phyloP scores from a whole-genome alignment of 164 flowering plant genomes.

The Nelumbo lutea region DNA sequence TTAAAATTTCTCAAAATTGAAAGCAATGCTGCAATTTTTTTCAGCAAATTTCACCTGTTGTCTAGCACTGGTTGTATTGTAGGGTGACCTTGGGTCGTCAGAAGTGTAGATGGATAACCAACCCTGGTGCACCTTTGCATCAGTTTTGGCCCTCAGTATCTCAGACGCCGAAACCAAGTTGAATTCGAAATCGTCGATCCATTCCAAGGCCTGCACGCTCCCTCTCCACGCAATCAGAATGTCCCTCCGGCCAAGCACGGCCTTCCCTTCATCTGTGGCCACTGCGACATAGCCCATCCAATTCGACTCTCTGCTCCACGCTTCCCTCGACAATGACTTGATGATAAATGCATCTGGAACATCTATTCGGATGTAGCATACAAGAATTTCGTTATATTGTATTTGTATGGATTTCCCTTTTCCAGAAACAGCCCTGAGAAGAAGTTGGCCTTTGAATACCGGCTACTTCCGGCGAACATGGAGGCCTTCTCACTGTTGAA shows the following conservation, averaged over 20 bases:
- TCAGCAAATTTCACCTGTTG: conserved; percentile 34
- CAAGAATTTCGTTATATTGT: conserved; percentile 32
- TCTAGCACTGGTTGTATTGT: conserved; percentile 44
- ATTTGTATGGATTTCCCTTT: conserved; percentile 27
- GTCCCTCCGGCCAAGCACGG: conserved; percentile 42
- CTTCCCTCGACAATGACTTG: conserved; percentile 38
- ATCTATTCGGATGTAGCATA: conserved; percentile 37
- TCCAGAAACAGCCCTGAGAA: conserved; percentile 32
- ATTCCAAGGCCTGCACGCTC: conserved; percentile 23
- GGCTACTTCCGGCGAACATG: conserved; percentile 37
- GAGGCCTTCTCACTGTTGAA: conserved; percentile 42
- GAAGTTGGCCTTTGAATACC: conserved; percentile 26
- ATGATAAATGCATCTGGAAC: conserved; percentile 45
- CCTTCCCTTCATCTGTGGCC: conserved; percentile 12
- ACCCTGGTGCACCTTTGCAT: conserved; percentile 41
- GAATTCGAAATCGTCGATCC: conserved; percentile 39
- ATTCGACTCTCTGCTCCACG: conserved; percentile 57
- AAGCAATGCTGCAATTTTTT: no score
- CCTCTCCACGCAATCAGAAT: conserved; percentile 27
- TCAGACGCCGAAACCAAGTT: conserved; percentile 29
- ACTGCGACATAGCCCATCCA: conserved; percentile 61
- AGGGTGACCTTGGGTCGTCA: conserved; percentile 20
- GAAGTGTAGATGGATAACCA: conserved; percentile 37
- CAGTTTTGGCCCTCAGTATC: conserved; percentile 14
- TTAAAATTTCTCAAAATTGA: no score